Evolutionary conservation across 2,329 filamentous ascomycete genomes (phyloP).

Genomic region (Volutella citrinella): DNA sequence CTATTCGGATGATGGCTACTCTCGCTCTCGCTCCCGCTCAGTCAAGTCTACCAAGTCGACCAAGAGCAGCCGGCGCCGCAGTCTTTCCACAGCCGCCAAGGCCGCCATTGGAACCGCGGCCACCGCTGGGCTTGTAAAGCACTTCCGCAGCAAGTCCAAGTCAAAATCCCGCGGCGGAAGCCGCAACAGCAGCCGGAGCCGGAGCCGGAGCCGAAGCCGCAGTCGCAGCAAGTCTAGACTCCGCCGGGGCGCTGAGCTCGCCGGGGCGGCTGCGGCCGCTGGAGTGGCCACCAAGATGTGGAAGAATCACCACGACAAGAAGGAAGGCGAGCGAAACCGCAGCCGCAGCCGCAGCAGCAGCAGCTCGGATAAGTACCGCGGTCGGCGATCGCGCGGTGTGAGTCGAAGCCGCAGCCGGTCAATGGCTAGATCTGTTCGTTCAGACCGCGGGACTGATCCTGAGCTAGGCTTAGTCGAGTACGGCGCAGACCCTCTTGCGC

Average conservation of each 20-base stretch:
- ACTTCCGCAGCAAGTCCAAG: conserved; percentile 52
- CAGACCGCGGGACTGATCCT: conserved; percentile 57
- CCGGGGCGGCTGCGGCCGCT: conserved; percentile 57
- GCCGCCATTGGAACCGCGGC: conserved; percentile 57
- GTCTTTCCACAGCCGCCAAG: conserved; percentile 51
- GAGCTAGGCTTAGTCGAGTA: conserved; percentile 69
- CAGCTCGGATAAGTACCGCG: conserved; percentile 35
- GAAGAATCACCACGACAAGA: conserved; percentile 59
- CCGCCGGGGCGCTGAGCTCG: conserved; percentile 57
- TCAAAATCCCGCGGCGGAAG: conserved; percentile 24
- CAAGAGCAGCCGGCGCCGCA: conserved; percentile 39
- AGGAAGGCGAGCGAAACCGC: conserved; percentile 42
- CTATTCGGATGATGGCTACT: conserved; percentile 40
- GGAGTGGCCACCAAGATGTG: conserved; percentile 61
- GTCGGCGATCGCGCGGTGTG: conserved; percentile 33
- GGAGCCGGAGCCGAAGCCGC: conserved; percentile 22
- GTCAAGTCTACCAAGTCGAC: conserved; percentile 40
- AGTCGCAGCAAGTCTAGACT: conserved; percentile 46
- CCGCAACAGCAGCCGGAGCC: conserved; percentile 19
- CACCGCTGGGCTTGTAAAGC: conserved; percentile 56
- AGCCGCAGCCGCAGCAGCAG: conserved; percentile 17
- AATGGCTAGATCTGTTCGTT: conserved; percentile 47
- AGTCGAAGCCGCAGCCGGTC: conserved; percentile 48
- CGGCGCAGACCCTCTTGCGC: conserved; percentile 54
- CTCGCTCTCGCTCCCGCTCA: conserved; percentile 40